Percentiles rank a stretch among this genome's conserved stretches.
Conservation (phyloP, 106 monocot genomes). For the Acanthochlamys bracteata region DNA sequence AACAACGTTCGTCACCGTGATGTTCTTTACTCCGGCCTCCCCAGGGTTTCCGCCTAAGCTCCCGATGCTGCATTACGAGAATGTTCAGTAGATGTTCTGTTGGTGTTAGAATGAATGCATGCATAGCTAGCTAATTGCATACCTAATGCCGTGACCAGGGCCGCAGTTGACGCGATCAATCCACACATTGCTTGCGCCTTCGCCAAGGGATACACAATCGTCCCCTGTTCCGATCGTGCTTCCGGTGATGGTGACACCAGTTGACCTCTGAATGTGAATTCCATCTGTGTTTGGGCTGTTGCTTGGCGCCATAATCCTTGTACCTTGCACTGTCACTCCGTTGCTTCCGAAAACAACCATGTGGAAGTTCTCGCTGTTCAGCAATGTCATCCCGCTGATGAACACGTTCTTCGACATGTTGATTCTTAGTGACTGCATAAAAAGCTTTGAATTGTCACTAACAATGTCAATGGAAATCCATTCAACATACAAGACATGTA, state of each 20-base stretch:
- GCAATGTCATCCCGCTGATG: slow-evolving; percentile 4
- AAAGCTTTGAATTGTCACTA: not conserved
- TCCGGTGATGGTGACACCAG: slow-evolving; percentile 13
- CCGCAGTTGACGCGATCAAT: slow-evolving; percentile 25
- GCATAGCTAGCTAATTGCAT: too few species aligned
- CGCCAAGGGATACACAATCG: slow-evolving; percentile 28
- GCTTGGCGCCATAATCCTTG: slow-evolving; percentile 15
- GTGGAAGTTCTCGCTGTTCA: slow-evolving; percentile 30
- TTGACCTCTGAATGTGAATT: slow-evolving; percentile 27
- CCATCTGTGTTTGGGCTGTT: slow-evolving; percentile 40
- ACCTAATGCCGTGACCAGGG: slow-evolving; percentile 36
- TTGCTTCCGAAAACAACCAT: slow-evolving; percentile 17
- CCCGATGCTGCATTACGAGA: not conserved
- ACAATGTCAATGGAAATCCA: too few species aligned
- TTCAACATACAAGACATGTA: too few species aligned
- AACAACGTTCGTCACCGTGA: not conserved
- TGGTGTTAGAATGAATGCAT: too few species aligned
- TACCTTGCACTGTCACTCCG: slow-evolving; percentile 13
- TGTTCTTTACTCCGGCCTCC: slow-evolving; percentile 3
- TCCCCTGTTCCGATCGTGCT: slow-evolving; percentile 23
- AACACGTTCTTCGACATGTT: slow-evolving; percentile 18
- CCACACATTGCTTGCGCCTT: slow-evolving; percentile 17
- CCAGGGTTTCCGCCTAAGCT: not conserved
- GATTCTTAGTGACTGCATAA: slow-evolving; percentile 21
- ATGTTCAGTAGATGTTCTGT: not conserved